These are phyloP conservation scores for Pseudohalonectria lignicola DNA, from an alignment of 2,329 filamentous ascomycete genomes.

Conservation along the genomic window DNA sequence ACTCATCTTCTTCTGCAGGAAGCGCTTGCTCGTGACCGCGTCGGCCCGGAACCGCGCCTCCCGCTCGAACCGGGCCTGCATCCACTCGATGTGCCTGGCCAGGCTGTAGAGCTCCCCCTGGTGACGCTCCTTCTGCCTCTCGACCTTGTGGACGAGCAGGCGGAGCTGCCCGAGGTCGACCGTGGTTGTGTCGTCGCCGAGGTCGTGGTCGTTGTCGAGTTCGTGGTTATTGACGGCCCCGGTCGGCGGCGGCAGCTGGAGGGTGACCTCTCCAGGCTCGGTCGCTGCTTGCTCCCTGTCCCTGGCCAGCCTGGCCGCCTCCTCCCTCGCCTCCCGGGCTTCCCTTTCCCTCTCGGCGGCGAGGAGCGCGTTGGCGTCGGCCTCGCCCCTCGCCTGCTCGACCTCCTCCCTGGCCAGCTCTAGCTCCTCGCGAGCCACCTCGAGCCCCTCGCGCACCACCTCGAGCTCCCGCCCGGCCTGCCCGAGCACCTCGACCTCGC, in stretches of 20 bases:
- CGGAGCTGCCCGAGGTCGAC: too few relatives aligned
- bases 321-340: too few relatives aligned
- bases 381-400: slow-evolving; percentile 3
- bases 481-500: slow-evolving; percentile 36
- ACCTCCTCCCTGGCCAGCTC: slow-evolving; percentile 1
- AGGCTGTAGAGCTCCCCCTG: slow-evolving; percentile 70
- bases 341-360: slow-evolving; percentile 17
- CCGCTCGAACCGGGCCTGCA: slow-evolving; percentile 69
- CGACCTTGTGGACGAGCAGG: slow-evolving; percentile 2
- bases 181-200: background rate
- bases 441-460: slow-evolving; percentile 12
- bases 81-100: slow-evolving; percentile 81
- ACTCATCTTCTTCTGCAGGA: slow-evolving; percentile 67
- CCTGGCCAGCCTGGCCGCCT: slow-evolving; percentile 49
- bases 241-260: background rate
- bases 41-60: slow-evolving; percentile 73
- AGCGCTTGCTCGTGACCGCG: slow-evolving; percentile 77
- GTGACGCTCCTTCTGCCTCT: slow-evolving; percentile 32
- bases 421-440: slow-evolving; percentile 13
- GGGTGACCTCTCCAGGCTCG: background rate
- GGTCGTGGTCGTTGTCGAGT: background rate
- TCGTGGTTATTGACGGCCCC: background rate
- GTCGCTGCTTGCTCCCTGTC: background rate
- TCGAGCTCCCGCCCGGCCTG: slow-evolving; percentile 24
- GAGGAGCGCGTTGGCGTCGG: slow-evolving; percentile 8